phyloP scores from a whole-genome alignment of 2,329 filamentous ascomycete species.

The Elsinoe batatas region DNA sequence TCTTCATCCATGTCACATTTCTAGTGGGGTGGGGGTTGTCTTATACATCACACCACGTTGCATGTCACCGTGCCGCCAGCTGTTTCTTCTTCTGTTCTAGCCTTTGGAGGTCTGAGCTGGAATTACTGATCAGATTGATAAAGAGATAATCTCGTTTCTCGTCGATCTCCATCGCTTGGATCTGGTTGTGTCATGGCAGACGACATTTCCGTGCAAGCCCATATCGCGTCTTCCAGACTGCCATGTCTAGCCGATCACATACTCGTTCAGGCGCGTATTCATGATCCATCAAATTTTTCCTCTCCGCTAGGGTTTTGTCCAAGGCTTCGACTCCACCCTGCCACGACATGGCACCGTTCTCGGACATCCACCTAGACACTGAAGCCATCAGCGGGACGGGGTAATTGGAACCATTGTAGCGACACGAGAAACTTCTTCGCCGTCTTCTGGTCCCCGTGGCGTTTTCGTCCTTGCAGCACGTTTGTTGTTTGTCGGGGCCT shows the following conservation, averaged over 20 bases:
- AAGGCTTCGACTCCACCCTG: slow-evolving; percentile 1
- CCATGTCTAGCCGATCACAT: slow-evolving; percentile 8
- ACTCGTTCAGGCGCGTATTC: background rate
- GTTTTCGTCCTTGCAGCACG: background rate
- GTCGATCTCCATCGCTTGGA: background rate
- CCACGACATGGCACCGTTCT: background rate
- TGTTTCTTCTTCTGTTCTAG: background rate
- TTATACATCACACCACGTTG: background rate
- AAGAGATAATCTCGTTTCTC: slow-evolving; percentile 4
- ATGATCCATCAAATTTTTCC: background rate
- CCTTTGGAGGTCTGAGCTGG: too few relatives aligned
- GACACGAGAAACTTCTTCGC: slow-evolving; percentile 3
- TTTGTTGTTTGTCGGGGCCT: background rate
- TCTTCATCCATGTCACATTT: background rate
- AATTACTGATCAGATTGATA: slow-evolving; percentile 8
- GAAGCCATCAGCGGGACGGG: background rate
- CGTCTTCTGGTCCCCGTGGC: background rate
- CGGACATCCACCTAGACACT: background rate
- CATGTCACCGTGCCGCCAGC: background rate
- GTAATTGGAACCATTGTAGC: background rate
- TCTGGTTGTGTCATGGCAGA: slow-evolving; percentile 5
- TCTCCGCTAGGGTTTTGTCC: background rate
- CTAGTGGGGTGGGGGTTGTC: background rate
- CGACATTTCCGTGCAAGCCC: slow-evolving; percentile 7
- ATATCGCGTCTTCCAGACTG: background rate